phyloP scores from a whole-genome alignment of 1,284 basidiomycete species.

The Melampsora larici-populina region DNA sequence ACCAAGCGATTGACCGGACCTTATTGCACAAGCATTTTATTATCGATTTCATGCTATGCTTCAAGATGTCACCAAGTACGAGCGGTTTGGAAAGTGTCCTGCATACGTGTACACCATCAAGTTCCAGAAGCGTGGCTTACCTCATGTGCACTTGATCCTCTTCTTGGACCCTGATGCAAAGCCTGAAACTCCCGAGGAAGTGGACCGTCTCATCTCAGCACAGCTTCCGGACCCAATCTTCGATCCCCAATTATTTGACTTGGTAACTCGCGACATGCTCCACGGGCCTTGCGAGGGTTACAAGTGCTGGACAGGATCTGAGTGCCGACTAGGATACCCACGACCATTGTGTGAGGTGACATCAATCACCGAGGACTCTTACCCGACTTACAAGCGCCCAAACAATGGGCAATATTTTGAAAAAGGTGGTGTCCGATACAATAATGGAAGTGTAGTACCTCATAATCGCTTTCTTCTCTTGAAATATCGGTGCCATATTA shows the following conservation, averaged over 20 bases:
- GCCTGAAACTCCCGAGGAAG: too few species aligned
- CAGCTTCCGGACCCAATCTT: too few species aligned
- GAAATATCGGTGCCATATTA: conserved; percentile 15
- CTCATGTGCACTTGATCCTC: too few species aligned
- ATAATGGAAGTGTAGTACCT: conserved; percentile 6
- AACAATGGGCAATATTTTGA: background rate
- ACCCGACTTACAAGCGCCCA: background rate
- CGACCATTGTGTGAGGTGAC: background rate
- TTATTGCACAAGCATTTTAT: background rate
- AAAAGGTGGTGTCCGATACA: too few species aligned
- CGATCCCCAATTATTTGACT: too few species aligned
- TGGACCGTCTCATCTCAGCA: too few species aligned
- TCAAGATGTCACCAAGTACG: background rate
- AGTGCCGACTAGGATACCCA: background rate
- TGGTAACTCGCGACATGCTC: too few species aligned
- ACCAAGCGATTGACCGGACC: background rate
- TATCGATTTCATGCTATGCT: background rate
- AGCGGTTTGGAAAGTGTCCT: conserved; percentile 1
- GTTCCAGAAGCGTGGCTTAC: background rate
- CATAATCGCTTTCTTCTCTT: background rate
- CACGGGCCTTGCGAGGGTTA: too few species aligned
- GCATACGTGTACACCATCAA: too few species aligned
- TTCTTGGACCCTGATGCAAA: too few species aligned
- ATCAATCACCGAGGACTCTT: background rate
- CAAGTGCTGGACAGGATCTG: background rate